Percentiles rank a stretch among this genome's conserved stretches.
Conservation (phyloP, 2,329 filamentous ascomycete species). For the Scytalidium sp. region DNA sequence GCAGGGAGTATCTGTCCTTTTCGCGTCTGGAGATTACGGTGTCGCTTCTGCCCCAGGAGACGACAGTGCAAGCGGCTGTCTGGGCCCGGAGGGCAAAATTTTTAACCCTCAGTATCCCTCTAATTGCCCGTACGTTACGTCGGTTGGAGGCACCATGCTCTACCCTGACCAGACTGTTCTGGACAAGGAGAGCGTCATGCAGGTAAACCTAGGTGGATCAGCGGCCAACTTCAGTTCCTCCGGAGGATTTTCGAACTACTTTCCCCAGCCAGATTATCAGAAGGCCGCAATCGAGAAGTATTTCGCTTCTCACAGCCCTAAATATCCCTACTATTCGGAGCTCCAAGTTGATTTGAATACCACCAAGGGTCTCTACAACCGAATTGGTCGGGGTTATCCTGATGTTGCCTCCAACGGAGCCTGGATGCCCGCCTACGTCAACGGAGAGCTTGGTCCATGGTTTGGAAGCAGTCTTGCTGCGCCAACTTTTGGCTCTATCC, state of each 20-base stretch:
- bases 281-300: not conserved
- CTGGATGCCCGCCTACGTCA: not conserved
- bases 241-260: conserved; percentile 11
- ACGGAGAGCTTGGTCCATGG: conserved; percentile 8
- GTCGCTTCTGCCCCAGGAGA: conserved; percentile 31
- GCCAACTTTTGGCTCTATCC: conserved; percentile 18
- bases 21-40: conserved; percentile 46
- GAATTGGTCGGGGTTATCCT: conserved; percentile 46
- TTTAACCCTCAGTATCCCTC: conserved; percentile 16
- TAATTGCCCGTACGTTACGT: conserved; percentile 33
- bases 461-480: conserved; percentile 17
- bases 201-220: conserved; percentile 10
- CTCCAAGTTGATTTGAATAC: not conserved
- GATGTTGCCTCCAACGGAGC: conserved; percentile 32
- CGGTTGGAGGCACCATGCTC: conserved; percentile 28
- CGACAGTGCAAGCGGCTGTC: conserved; percentile 27
- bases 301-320: conserved; percentile 4
- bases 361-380: conserved; percentile 24
- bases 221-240: conserved; percentile 21
- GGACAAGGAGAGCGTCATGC: conserved; percentile 21
- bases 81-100: conserved; percentile 15
- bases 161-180: conserved; percentile 26
- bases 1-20: conserved; percentile 41
- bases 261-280: conserved; percentile 1
- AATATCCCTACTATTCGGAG: conserved; percentile 21